Evolutionary conservation across 2,329 filamentous ascomycete species (phyloP).

Genomic region (Mariannaea sp.): DNA sequence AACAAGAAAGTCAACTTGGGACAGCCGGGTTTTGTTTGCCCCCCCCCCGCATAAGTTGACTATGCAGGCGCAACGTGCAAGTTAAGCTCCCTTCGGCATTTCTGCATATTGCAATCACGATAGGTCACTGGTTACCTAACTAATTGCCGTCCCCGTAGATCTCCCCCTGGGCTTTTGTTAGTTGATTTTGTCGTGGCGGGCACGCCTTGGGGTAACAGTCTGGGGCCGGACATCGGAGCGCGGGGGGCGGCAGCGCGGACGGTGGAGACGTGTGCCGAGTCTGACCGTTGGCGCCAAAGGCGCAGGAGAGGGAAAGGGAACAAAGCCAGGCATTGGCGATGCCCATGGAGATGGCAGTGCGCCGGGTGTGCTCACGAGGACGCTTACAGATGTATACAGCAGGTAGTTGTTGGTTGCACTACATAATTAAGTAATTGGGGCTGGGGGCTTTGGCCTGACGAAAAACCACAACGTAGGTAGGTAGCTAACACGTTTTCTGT

Average conservation of each 20-base stretch:
- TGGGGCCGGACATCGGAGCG: background rate
- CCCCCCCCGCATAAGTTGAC: background rate
- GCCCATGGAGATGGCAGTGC: background rate
- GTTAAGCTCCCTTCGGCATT: background rate
- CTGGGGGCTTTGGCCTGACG: too few species aligned
- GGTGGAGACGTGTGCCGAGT: slow-evolving; percentile 11
- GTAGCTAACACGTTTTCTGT: too few species aligned
- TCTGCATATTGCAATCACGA: too few species aligned
- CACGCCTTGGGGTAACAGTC: background rate
- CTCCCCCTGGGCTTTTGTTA: too few species aligned
- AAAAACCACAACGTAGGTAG: too few species aligned
- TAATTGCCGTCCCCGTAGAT: background rate
- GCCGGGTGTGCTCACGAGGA: slow-evolving; percentile 3
- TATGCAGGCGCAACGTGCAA: background rate
- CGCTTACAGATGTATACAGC: too few species aligned
- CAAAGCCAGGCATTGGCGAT: background rate
- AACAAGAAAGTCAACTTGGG: slow-evolving; percentile 2
- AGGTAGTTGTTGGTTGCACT: too few species aligned
- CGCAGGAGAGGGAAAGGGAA: background rate
- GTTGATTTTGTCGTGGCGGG: background rate
- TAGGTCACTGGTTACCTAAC: background rate
- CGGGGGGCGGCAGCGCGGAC: slow-evolving; percentile 5
- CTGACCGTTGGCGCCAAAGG: slow-evolving; percentile 10
- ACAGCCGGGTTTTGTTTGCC: slow-evolving; percentile 16
- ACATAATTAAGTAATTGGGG: too few species aligned